Base-by-base conservation (phyloP, 352 stramenopile genomes). In the Aphanomyces cochlioides region DNA sequence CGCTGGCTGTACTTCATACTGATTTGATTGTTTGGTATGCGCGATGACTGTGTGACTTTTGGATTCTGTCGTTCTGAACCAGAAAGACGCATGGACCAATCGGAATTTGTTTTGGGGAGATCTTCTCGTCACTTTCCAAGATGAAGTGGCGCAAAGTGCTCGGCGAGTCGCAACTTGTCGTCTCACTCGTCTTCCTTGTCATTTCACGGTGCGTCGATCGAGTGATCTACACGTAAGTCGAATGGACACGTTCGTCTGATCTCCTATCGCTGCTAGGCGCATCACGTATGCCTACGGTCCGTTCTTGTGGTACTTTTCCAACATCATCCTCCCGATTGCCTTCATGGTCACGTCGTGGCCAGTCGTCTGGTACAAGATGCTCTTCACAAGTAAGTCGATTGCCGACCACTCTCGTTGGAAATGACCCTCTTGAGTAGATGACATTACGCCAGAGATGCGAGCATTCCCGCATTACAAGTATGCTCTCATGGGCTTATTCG, bases 181-280 rank as follows among this genome's bases (percentile, higher is more conserved):
- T 92, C 60, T 82, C 85, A 66, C 81, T 93, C 53, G 82, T 82
- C 72, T 73, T 89, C 54, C 78, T 93, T 56, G 91, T 94, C 66
- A 78, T 81, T 58, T 82, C 84, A 66, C 84, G 85, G 53, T 94
- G 87, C 47, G 85, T 92, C 19, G 87, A 94, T 69, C 87, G 87
- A 67, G 84, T 94, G 47, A 76, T 94, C 17, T 92, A 94, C 78
- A 94, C 87, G 87, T 94, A 75, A 59, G 84, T 88, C 7, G 5
- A 12, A 63, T 10, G 28, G 28, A 19, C 54, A 4, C 4, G 57
- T 53, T 47, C n/a, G 7, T 66, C 38, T 66, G 17, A 58, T 1
- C 15, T 12, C 21, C 1, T 17, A 45, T 40, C 15, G 6, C 5
- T 12, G 21, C 7, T 59, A 73, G 67, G 36, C 67, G 67, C 38